A percentile compares a stretch with the other conserved stretches of the same genome.
These are phyloP conservation scores for Gossypium gossypioides DNA, from an alignment of 441 rosid species.

Conservation along the genomic window DNA sequence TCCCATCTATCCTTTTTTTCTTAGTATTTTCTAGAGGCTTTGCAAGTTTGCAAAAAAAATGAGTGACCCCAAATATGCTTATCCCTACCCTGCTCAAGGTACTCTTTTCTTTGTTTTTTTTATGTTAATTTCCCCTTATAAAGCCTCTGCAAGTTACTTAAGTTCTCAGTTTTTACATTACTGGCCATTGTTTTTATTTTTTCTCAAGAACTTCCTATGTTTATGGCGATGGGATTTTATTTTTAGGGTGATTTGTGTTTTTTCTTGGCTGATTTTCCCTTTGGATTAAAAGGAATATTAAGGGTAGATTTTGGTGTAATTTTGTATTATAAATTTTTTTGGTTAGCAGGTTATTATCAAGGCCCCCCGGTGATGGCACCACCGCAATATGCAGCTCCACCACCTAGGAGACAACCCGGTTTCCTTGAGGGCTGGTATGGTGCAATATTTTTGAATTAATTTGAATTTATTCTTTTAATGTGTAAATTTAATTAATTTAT, in stretches of 20 bases:
- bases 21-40: neutral
- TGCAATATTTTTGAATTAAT: neutral
- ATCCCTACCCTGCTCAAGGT: conserved; percentile 70
- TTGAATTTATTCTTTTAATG: neutral
- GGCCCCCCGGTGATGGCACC: conserved; percentile 77
- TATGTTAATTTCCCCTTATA: neutral
- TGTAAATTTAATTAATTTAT: neutral
- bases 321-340: neutral
- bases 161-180: neutral
- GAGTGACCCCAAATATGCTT: conserved; percentile 53
- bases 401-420: conserved; percentile 40
- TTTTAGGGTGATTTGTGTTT: neutral
- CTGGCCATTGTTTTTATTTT: neutral
- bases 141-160: neutral
- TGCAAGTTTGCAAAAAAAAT: neutral
- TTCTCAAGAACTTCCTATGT: neutral
- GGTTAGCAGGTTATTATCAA: conserved; percentile 45
- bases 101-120: neutral
- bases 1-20: neutral
- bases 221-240: neutral
- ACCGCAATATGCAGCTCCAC: conserved; percentile 58
- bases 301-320: neutral
- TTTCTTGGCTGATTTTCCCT: neutral
- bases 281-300: neutral
- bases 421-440: conserved; percentile 69